A percentile compares a stretch with the other conserved stretches of the same genome.
Conservation (phyloP, 148 eudicot genomes). For the Heliosperma pusillum region DNA sequence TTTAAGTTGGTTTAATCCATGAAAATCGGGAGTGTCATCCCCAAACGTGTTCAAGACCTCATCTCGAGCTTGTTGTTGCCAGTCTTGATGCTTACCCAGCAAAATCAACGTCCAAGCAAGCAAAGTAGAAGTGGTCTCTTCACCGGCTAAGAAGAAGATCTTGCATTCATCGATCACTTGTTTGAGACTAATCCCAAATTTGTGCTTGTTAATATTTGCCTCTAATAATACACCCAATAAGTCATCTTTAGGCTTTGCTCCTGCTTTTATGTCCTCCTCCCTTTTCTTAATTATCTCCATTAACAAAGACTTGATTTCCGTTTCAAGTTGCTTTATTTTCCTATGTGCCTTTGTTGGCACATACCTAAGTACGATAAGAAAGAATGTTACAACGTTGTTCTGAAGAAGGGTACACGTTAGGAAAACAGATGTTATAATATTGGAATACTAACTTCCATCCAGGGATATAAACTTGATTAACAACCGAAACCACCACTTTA, state of each 20-base stretch:
- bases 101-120: conserved; percentile 35
- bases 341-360: conserved; percentile 25
- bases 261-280: conserved; percentile 16
- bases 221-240: conserved; percentile 27
- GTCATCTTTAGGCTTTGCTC: conserved; percentile 13
- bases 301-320: conserved; percentile 10
- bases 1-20: conserved; percentile 20
- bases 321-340: conserved; percentile 15
- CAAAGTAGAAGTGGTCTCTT: conserved; percentile 31
- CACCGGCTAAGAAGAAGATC: conserved; percentile 31
- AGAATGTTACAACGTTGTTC: neutral
- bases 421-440: neutral
- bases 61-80: conserved; percentile 38
- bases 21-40: conserved; percentile 20
- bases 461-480: conserved; percentile 27
- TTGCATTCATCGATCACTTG: conserved; percentile 34
- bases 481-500: conserved; percentile 1
- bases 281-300: conserved; percentile 21
- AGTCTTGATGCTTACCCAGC: conserved; percentile 25
- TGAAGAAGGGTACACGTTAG: no score
- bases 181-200: conserved; percentile 9
- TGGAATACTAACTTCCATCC: conserved; percentile 29
- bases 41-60: conserved; percentile 29
- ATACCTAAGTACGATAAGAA: conserved; percentile 11
- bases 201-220: neutral